Percentiles rank a stretch among this genome's conserved stretches.
Conservation (phyloP, 2,329 filamentous ascomycete species). For the Chaetomium sp. region DNA sequence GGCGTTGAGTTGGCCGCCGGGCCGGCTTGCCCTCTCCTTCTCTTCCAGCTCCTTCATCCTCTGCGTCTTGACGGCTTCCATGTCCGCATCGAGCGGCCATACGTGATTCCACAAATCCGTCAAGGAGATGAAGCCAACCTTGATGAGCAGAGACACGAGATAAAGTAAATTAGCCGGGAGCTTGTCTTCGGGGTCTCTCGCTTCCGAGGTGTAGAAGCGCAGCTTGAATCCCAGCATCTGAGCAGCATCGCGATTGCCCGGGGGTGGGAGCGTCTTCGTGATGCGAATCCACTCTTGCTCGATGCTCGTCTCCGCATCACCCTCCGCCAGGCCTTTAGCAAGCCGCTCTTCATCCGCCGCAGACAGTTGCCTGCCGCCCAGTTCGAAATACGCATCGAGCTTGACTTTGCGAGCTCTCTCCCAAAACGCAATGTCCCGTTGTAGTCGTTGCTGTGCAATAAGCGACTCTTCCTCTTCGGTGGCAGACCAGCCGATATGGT, state of each 20-base stretch:
- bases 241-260: slow-evolving; percentile 84
- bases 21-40: slow-evolving; percentile 63
- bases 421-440: slow-evolving; percentile 77
- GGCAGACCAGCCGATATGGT: slow-evolving; percentile 54
- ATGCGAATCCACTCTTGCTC: slow-evolving; percentile 69
- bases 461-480: slow-evolving; percentile 62
- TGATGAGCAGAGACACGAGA: slow-evolving; percentile 84
- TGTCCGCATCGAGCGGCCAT: slow-evolving; percentile 75
- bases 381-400: slow-evolving; percentile 80
- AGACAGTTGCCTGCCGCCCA: slow-evolving; percentile 65
- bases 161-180: slow-evolving; percentile 91
- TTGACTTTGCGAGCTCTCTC: slow-evolving; percentile 66
- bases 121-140: slow-evolving; percentile 93
- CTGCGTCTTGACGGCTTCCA: slow-evolving; percentile 66
- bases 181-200: slow-evolving; percentile 66
- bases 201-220: slow-evolving; percentile 81
- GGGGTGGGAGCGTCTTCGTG: slow-evolving; percentile 75
- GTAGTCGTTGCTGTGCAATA: slow-evolving; percentile 49
- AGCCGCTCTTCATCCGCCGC: slow-evolving; percentile 48
- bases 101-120: slow-evolving; percentile 88
- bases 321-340: slow-evolving; percentile 35
- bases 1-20: slow-evolving; percentile 72
- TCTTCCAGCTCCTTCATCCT: slow-evolving; percentile 72
- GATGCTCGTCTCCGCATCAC: slow-evolving; percentile 47
- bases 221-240: slow-evolving; percentile 96